Evolutionary conservation across 345 rosid species (phyloP).

Genomic region (Populus nigra): DNA sequence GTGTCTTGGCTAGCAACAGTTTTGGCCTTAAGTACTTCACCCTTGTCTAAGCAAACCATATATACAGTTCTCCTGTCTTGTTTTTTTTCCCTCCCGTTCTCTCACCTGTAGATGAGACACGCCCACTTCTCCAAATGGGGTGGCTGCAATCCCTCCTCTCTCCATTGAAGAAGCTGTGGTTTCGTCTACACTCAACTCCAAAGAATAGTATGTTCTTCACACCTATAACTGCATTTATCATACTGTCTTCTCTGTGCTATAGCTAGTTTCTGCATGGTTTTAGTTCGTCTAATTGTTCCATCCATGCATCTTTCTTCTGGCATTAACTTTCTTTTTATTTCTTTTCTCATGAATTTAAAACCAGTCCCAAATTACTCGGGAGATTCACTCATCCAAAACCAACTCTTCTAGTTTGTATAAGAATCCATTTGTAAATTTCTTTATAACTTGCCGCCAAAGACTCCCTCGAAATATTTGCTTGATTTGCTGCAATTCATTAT

Average conservation of each 20-base stretch:
- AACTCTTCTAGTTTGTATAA: background rate
- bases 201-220: conserved; percentile 54
- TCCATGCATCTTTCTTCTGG: background rate
- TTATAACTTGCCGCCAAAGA: background rate
- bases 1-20: conserved; percentile 5
- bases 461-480: background rate
- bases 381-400: background rate
- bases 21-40: conserved; percentile 21
- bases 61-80: conserved; percentile 16
- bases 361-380: background rate
- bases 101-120: conserved; percentile 37
- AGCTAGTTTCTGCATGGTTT: background rate
- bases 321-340: background rate
- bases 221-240: background rate
- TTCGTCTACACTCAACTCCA: conserved; percentile 63
- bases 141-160: conserved; percentile 89
- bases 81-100: background rate
- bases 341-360: background rate
- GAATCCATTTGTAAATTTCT: background rate
- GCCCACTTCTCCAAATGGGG: conserved; percentile 56
- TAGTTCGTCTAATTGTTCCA: background rate
- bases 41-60: conserved; percentile 43
- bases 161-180: conserved; percentile 92
- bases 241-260: background rate
- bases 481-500: background rate